Base-by-base conservation (phyloP, 331 rosid genomes). In the Saraca asoca region DNA sequence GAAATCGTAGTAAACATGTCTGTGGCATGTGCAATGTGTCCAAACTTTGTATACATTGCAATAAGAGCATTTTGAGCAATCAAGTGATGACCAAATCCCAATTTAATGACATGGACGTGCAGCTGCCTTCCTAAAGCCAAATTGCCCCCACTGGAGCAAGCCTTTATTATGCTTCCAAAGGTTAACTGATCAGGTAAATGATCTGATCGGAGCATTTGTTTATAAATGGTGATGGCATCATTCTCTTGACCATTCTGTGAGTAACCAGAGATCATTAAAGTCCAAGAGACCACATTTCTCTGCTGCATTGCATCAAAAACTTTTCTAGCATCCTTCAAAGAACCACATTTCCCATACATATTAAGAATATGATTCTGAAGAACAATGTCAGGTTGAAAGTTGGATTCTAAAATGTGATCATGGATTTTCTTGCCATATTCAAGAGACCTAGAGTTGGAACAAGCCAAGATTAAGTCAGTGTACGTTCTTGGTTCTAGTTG, bases 291-390 rank as follows among this genome's bases (percentile, higher is more conserved):
- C 45, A 76, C 84, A 72, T 85, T 90, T 66, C 76, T 72, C 45
- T 62, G 77, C 43, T 69, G 75, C 97, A 90, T 90, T 81, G 68
- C 53, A 39, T 87, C 86, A 62, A 90, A 90, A 24, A 75, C 80
- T 66, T 83, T 75, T 62, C 83, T 55, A 33, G 91, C 95, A 70
- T 90, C 92, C 45, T 57, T 77, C 73, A 75, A 53, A 13, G 95
- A 90, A 70, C 90, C 88, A 56, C 95, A 90, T 75, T 85, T 90
- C 46, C 92, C 87, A 59, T 83, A 83, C 97, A 85, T 85, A 62
- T 78, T 85, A 44, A 83, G 74, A 58, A 90, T 64, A 64, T 83
- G 92, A 73, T 85, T 90, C 59, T 80, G 73, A 35, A 90, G 91
- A 69, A 83, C 46, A 58, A 83, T 5, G 71, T 76, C 82, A 49